phyloP scores from a whole-genome alignment of 108 stramenopile species.

The Nitzschia sp. region DNA sequence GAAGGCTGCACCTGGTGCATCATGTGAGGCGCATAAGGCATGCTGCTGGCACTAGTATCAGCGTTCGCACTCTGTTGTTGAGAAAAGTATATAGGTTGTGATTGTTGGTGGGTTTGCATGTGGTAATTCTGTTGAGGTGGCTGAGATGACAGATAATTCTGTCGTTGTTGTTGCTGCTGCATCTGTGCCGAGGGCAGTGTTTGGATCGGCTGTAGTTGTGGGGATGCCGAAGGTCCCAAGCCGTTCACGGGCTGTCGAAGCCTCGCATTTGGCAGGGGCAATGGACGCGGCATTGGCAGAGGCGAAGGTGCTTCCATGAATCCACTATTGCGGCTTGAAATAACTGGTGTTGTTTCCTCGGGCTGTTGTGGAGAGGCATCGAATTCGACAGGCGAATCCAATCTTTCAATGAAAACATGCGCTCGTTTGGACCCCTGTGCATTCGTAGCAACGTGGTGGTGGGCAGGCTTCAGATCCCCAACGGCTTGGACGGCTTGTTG shows the following conservation, averaged over 20 bases:
- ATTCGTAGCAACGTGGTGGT: constrained; percentile 38
- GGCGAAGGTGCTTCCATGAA: constrained; percentile 3
- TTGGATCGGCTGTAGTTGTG: constrained; percentile 22
- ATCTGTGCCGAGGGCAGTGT: background rate
- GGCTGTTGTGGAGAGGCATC: background rate
- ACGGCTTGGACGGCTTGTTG: constrained; percentile 68
- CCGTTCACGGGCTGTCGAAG: constrained; percentile 3
- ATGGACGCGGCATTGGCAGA: constrained; percentile 16
- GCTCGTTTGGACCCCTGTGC: constrained; percentile 44
- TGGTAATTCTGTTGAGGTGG: constrained; percentile 14
- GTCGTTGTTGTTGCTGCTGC: constrained; percentile 16
- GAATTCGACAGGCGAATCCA: constrained; percentile 16
- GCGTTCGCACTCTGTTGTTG: background rate
- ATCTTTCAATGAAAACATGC: constrained; percentile 27
- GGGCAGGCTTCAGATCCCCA: constrained; percentile 38
- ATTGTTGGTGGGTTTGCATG: background rate
- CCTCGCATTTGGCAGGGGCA: constrained; percentile 7
- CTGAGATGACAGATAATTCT: background rate
- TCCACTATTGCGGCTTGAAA: background rate
- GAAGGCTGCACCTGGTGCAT: background rate
- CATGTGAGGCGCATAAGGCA: background rate
- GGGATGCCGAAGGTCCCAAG: background rate
- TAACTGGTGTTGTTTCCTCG: background rate
- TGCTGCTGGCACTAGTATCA: background rate
- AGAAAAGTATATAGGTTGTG: background rate